These are phyloP conservation scores for Sequoiadendron giganteum DNA, from an alignment of 75 land plant genomes.

Conservation along the genomic window DNA sequence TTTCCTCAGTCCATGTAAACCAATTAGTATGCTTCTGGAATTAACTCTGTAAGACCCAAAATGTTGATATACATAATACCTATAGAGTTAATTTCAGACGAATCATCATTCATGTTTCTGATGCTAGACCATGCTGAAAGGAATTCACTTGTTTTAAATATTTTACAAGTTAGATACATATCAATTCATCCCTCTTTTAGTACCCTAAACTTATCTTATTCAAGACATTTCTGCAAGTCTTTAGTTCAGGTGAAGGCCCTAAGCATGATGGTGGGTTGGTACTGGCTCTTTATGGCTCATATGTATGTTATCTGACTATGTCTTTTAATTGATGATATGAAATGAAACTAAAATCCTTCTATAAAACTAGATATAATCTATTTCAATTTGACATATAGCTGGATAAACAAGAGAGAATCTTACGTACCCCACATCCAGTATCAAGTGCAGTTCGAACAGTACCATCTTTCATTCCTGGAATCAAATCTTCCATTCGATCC, in stretches of 20 bases:
- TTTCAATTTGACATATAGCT: neutral
- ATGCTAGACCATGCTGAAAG: neutral
- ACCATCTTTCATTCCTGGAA: slow-evolving; percentile 94
- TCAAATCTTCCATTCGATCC: slow-evolving; percentile 72
- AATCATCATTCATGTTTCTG: neutral
- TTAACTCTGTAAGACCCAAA: no score
- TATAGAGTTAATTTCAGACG: no score
- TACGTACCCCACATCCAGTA: slow-evolving; percentile 97
- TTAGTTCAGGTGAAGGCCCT: neutral
- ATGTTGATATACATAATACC: no score
- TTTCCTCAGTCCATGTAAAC: no score
- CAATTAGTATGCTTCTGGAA: no score
- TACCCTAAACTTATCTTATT: neutral
- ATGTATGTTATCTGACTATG: neutral
- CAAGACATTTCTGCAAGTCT: neutral
- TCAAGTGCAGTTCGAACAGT: slow-evolving; percentile 89
- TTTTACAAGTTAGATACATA: neutral
- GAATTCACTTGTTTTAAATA: neutral
- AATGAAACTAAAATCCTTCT: neutral
- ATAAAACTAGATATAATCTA: neutral
- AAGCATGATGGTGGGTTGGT: neutral
- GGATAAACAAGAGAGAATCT: neutral
- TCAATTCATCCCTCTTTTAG: neutral
- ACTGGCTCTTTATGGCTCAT: neutral
- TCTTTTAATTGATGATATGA: neutral